phyloP scores from a whole-genome alignment of 2,329 filamentous ascomycete species.

The Ampelomyces quisqualis region DNA sequence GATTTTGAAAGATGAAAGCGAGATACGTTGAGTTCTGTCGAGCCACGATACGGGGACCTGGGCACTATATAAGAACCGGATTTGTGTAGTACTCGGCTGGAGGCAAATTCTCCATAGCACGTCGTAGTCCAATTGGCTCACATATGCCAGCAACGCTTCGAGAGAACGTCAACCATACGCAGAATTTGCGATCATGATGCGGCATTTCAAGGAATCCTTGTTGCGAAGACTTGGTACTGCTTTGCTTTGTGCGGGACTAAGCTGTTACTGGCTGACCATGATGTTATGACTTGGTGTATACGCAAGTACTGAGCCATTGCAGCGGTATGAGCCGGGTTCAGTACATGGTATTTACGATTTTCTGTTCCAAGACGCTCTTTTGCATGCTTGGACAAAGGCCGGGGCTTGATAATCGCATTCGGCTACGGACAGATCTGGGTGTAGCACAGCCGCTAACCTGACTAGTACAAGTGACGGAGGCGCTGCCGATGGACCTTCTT shows the following conservation, averaged over 20 bases:
- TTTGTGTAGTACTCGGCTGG: slow-evolving; percentile 15
- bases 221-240: slow-evolving; percentile 24
- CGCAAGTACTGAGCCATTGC: slow-evolving; percentile 7
- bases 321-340: slow-evolving; percentile 22
- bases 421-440: slow-evolving; percentile 17
- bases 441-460: slow-evolving; percentile 20
- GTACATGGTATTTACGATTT: slow-evolving; percentile 19
- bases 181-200: slow-evolving; percentile 22
- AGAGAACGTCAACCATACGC: slow-evolving; percentile 33
- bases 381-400: slow-evolving; percentile 23
- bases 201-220: slow-evolving; percentile 22
- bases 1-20: slow-evolving; percentile 10
- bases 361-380: slow-evolving; percentile 26
- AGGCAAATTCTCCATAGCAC: slow-evolving; percentile 17
- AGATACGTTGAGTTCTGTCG: slow-evolving; percentile 30
- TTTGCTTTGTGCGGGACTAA: slow-evolving; percentile 20
- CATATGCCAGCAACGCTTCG: slow-evolving; percentile 15
- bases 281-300: slow-evolving; percentile 40
- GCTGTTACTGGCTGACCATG: slow-evolving; percentile 33
- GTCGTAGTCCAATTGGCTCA: slow-evolving; percentile 25
- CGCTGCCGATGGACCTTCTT: slow-evolving; percentile 11
- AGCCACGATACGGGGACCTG: slow-evolving; percentile 10
- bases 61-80: slow-evolving; percentile 21
- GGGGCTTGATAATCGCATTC: slow-evolving; percentile 20
- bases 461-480: slow-evolving; percentile 20